Evolutionary conservation across 805 yeast species (phyloP).

Genomic region (Maudiozyma bulderi): DNA sequence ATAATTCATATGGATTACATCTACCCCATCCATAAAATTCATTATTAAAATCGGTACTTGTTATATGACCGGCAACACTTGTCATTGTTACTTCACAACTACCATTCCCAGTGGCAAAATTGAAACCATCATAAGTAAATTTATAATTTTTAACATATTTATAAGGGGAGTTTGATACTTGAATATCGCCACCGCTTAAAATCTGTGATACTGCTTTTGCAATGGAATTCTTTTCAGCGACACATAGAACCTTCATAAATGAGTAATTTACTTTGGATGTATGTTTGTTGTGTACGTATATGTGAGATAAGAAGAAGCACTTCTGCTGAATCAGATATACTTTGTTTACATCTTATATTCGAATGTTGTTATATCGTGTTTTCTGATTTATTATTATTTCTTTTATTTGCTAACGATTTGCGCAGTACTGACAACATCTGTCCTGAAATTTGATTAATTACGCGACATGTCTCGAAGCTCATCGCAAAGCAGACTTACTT

Average conservation of each 20-base stretch:
- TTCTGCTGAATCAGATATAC: too few species aligned
- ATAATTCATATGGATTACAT: constrained; percentile 53
- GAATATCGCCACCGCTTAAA: constrained; percentile 61
- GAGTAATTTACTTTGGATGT: too few species aligned
- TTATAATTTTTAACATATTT: constrained; percentile 74
- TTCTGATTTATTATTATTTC: too few species aligned
- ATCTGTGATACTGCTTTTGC: constrained; percentile 66
- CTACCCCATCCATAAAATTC: constrained; percentile 50
- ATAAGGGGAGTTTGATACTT: constrained; percentile 39
- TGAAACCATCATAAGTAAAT: constrained; percentile 50
- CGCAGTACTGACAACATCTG: too few species aligned
- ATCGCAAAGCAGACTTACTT: too few species aligned
- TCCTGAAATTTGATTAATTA: too few species aligned
- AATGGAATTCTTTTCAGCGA: constrained; percentile 94
- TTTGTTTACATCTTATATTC: too few species aligned
- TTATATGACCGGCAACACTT: constrained; percentile 81
- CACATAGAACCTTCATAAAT: constrained; percentile 71
- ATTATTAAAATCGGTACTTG: constrained; percentile 48
- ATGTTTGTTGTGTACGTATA: too few species aligned
- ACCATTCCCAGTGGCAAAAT: constrained; percentile 40
- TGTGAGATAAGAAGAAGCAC: too few species aligned
- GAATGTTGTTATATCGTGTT: too few species aligned
- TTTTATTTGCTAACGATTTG: too few species aligned
- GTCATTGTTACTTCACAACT: constrained; percentile 81
- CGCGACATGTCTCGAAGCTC: too few species aligned